Conservation (phyloP, 495 filamentous ascomycete genomes). For the Hypoxylon cercidicola region DNA sequence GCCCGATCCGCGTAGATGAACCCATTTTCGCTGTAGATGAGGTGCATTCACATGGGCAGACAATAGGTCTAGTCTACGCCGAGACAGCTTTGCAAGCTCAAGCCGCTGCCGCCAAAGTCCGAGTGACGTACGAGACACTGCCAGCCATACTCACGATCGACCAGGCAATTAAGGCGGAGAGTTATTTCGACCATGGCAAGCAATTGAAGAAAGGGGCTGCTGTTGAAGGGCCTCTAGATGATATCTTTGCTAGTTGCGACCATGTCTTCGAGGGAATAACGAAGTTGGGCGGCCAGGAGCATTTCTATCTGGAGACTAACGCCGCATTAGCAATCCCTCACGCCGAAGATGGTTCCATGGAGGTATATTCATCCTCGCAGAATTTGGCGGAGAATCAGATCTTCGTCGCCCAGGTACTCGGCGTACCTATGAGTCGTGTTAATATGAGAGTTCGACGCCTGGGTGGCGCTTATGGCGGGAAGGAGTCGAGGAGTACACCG, state of each 20-base stretch:
- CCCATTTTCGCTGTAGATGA: constrained; percentile 79
- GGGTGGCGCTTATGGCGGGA: constrained; percentile 87
- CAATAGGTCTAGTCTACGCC: constrained; percentile 82
- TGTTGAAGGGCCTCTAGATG: constrained; percentile 53
- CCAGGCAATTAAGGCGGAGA: constrained; percentile 71
- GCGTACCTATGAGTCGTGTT: constrained; percentile 81
- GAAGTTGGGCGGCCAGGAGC: constrained; percentile 86
- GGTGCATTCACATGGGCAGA: constrained; percentile 81
- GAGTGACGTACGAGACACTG: constrained; percentile 80
- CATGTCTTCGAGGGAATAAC: constrained; percentile 74
- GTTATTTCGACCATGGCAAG: constrained; percentile 74
- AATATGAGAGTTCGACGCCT: constrained; percentile 82
- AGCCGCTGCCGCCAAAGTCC: constrained; percentile 74
- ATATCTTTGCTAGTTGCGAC: constrained; percentile 73
- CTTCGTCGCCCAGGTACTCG: constrained; percentile 74
- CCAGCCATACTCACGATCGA: constrained; percentile 84
- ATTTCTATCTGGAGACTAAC: constrained; percentile 89
- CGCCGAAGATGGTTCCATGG: constrained; percentile 84
- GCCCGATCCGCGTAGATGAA: constrained; percentile 78
- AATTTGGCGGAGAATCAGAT: constrained; percentile 76
- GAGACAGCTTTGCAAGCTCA: constrained; percentile 75
- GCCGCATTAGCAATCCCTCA: constrained; percentile 82
- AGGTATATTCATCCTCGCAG: constrained; percentile 82
- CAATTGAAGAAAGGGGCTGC: constrained; percentile 78
- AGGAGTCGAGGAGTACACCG: constrained; percentile 83